Base-by-base conservation (phyloP, 2,329 filamentous ascomycete genomes). In the Calonectria hawksworthii region DNA sequence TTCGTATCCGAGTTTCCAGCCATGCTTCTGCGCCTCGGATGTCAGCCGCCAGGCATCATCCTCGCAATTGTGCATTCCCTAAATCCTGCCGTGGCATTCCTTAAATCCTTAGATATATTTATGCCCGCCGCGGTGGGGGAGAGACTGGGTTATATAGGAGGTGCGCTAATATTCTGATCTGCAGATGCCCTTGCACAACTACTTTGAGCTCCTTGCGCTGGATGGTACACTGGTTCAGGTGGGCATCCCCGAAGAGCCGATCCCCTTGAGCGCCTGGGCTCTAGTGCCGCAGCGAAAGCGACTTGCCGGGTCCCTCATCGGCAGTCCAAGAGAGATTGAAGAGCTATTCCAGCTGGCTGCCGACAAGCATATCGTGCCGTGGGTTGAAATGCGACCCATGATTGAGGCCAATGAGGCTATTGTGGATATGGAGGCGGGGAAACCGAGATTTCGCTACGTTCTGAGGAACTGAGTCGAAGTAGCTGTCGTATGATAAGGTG, bases 221-320 rank as follows among this genome's bases (percentile, higher is more conserved):
- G 87, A 90, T 69, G 91, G 92, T 7, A 87, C 86, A 2, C 90
- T 93, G 78, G 88, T 93, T 67, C 90, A 92, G 82, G 88, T 94
- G 28, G 92, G 92, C 8, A 88, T 89, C 7, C 91, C 92, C 0
- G 92, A 80, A 1, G 78, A 77, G 8, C 66, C 74, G 50, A 14
- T 79, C 72, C 73, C 78, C 28, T 32, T 79, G 36, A 77, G 74
- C 50, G 72, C 71, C 0, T 80, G 78, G 50, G 76, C 76, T 0
- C 26, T 78, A 18, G 76, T 78, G 11, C 72, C 68, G 1, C 59
- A 69, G 30, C 76, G 75, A 38, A 32, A 70, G 21, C 6, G 75
- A 32, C 59, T 79, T 1, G 74, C 77, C 0, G 90, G 89, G 3
- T 83, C 82, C 6, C 66, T 82, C 44, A 83, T 91, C 77, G 89